Evolutionary conservation across 1,284 basidiomycete species (phyloP), one percentile per base, ranked within the genome.

Genomic region (Veloboletus limbatus): DNA sequence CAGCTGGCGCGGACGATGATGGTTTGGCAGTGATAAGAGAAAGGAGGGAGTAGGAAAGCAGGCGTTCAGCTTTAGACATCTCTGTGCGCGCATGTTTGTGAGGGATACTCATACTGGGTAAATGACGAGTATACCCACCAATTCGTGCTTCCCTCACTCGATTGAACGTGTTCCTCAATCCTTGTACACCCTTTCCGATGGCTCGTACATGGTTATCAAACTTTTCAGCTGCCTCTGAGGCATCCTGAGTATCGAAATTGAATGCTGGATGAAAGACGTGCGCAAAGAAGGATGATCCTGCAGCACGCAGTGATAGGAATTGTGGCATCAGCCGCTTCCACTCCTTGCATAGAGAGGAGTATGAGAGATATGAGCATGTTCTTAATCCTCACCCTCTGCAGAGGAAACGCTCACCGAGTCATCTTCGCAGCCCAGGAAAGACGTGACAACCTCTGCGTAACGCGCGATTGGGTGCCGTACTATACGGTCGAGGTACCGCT

Each of bases 221-320:
- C 2, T 76, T 67, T 9, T 80, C 75, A 2, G 79, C 71, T 0
- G 72, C 68, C 8, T 81, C 78, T 14, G 70, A 66, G 3, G 80
- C 80, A 39, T 88, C 86, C 28, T 86, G 81, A 0, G 74, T 62
- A 52, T 93, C 90, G 31, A 93, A 60, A 60, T 92, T 92, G 67
- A 89, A 93, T 1, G 79, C 84, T 2, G 89, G 91, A 59, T 94
- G 90, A 57, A 81, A 91, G 0, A 92, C 84, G 21, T 79, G 79
- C 0, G 86, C 81, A 58, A 88, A 92, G 61, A 93, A 91, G 0
- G 76, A 67, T 3, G 86, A 76, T 2, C 84, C 85, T 13, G 82
- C 79, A 8, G 83, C 71, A 8, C 77, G 79, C 47, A 80, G 69
- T 9, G 76, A 68, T 2, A 86, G 69, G 54, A 82, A 77, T 51